A percentile compares a stretch with the other conserved stretches of the same genome.
These are phyloP conservation scores for Ustilago tritici DNA, from an alignment of 1,284 basidiomycete species.

Conservation along the genomic window DNA sequence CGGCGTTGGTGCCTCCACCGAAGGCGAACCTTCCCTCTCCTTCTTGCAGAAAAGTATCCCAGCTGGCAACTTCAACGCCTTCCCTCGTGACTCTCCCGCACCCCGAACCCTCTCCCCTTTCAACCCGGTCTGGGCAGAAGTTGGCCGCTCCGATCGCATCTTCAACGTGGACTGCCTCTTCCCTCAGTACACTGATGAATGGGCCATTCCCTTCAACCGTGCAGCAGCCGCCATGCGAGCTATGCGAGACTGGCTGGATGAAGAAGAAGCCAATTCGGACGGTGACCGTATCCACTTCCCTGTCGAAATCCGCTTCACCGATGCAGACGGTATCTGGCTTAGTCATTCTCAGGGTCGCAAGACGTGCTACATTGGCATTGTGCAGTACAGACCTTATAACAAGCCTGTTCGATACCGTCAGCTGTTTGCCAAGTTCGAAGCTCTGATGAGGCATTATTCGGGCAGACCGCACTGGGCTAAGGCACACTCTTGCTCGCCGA, in stretches of 20 bases:
- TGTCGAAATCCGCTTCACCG: conserved; percentile 90
- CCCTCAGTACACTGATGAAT: conserved; percentile 75
- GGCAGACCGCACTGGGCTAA: conserved; percentile 99
- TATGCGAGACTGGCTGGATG: conserved; percentile 80
- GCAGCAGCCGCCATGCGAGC: conserved; percentile 77
- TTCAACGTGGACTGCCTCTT: conserved; percentile 70
- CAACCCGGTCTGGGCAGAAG: conserved; percentile 44
- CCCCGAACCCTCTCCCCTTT: conserved; percentile 30
- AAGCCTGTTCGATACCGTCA: conserved; percentile 85
- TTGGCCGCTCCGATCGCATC: conserved; percentile 60
- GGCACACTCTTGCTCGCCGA: conserved; percentile 81
- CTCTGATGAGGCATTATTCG: conserved; percentile 78
- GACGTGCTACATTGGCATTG: conserved; percentile 94
- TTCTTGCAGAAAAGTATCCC: conserved; percentile 28
- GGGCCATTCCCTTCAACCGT: conserved; percentile 82
- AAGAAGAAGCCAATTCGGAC: conserved; percentile 75
- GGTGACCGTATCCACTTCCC: conserved; percentile 91
- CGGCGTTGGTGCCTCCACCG: conserved; percentile 21
- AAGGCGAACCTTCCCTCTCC: conserved; percentile 28
- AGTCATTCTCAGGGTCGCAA: conserved; percentile 83
- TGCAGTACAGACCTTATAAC: conserved; percentile 94
- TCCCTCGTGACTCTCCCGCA: conserved; percentile 39
- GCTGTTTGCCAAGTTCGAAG: conserved; percentile 84
- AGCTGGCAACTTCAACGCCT: conserved; percentile 28
- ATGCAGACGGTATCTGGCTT: conserved; percentile 91